Conservation (phyloP, 352 stramenopile genomes). For the Phytophthora ramorum region DNA sequence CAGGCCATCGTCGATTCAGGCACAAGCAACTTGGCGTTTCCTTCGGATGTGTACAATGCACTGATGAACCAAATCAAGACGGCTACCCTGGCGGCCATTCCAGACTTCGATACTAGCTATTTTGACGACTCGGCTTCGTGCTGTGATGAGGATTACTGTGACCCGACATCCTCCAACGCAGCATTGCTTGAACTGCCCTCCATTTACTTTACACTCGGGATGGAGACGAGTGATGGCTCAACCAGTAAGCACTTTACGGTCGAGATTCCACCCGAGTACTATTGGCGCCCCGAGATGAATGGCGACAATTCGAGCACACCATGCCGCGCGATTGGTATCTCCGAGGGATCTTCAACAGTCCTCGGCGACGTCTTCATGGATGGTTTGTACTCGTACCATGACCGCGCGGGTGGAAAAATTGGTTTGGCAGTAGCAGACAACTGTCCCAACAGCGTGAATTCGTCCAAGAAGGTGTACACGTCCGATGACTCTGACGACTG, state of each 20-base stretch:
- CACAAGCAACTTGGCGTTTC: conserved; percentile 85
- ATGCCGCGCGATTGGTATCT: conserved; percentile 83
- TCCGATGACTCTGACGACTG: conserved; percentile 55
- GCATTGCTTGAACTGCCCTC: conserved; percentile 70
- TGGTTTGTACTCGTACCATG: conserved; percentile 79
- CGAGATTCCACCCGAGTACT: conserved; percentile 84
- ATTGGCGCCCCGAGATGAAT: conserved; percentile 86
- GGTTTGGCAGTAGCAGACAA: conserved; percentile 79
- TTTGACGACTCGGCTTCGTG: conserved; percentile 77
- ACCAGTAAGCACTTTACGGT: conserved; percentile 78
- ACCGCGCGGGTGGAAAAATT: conserved; percentile 66
- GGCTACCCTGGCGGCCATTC: conserved; percentile 62
- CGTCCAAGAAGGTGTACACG: conserved; percentile 75
- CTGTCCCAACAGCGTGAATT: conserved; percentile 77
- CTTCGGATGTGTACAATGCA: conserved; percentile 76
- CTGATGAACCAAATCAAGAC: conserved; percentile 73
- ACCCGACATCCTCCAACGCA: conserved; percentile 57
- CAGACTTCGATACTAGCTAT: conserved; percentile 71
- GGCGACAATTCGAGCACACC: conserved; percentile 53
- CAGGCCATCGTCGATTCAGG: conserved; percentile 85
- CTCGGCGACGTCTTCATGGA: conserved; percentile 90
- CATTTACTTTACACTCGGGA: conserved; percentile 80
- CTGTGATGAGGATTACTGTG: conserved; percentile 75
- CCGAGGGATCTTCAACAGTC: conserved; percentile 69
- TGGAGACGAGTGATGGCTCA: conserved; percentile 54